Evolutionary conservation across 768 basidiomycete species (phyloP).

Genomic region (Lactarius psammicola): DNA sequence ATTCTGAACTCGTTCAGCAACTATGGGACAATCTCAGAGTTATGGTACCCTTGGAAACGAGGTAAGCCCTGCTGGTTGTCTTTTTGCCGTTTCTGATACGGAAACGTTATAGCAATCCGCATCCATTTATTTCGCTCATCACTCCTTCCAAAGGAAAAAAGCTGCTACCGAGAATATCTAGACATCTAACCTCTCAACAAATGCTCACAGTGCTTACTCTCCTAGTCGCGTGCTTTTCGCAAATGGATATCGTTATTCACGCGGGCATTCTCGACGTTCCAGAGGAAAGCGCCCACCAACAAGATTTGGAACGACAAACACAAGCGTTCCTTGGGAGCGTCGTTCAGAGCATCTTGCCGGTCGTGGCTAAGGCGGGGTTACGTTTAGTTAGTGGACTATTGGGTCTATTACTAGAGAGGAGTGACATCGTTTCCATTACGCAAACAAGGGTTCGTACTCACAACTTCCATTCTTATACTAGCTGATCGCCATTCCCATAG

Average conservation of each 20-base stretch:
- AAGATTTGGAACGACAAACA: constrained; percentile 83
- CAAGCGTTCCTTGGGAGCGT: constrained; percentile 85
- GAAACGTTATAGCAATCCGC: constrained; percentile 63
- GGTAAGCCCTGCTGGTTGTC: constrained; percentile 46
- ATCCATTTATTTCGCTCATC: constrained; percentile 94
- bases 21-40: constrained; percentile 83
- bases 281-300: constrained; percentile 58
- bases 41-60: constrained; percentile 91
- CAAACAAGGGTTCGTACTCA: constrained; percentile 67
- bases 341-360: constrained; percentile 80
- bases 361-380: constrained; percentile 75
- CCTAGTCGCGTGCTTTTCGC: constrained; percentile 89
- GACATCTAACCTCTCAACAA: constrained; percentile 74
- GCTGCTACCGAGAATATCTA: constrained; percentile 82
- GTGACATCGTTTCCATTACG: constrained; percentile 68
- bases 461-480: constrained; percentile 16
- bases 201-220: constrained; percentile 88
- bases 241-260: constrained; percentile 85
- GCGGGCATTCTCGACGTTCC: constrained; percentile 69
- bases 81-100: background rate
- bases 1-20: constrained; percentile 56
- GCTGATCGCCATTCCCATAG: constrained; percentile 41
- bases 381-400: constrained; percentile 84
- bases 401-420: constrained; percentile 76
- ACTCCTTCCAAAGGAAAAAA: constrained; percentile 89